Evolutionary conservation across 345 rosid species (phyloP).

Genomic region (Salix udensis): DNA sequence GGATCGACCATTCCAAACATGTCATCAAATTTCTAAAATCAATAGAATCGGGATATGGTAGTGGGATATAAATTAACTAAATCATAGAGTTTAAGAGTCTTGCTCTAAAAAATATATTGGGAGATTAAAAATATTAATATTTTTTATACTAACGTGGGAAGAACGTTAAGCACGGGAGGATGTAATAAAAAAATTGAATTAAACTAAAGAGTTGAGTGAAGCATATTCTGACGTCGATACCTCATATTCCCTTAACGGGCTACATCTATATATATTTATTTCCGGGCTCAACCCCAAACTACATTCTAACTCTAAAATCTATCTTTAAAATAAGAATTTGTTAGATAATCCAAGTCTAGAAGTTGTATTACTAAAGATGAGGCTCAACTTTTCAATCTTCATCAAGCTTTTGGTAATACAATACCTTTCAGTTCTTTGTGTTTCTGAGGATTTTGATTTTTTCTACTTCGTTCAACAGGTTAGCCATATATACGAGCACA

Average conservation of each 20-base stretch:
- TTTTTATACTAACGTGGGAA: not conserved
- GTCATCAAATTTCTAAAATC: too few relatives aligned
- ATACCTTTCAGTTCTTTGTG: constrained; percentile 38
- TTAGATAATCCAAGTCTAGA: not conserved
- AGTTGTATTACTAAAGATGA: constrained; percentile 15
- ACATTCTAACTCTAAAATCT: not conserved
- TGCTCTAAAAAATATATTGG: too few relatives aligned
- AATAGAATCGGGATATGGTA: too few relatives aligned
- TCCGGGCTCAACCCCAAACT: not conserved
- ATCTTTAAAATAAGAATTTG: not conserved
- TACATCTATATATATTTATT: not conserved
- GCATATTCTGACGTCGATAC: not conserved
- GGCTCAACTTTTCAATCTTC: constrained; percentile 19
- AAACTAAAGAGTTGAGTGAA: not conserved
- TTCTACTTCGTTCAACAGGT: constrained; percentile 89
- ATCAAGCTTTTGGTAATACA: constrained; percentile 40
- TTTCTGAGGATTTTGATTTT: constrained; percentile 62
- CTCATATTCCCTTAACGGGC: not conserved
- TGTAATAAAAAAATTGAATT: not conserved
- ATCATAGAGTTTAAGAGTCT: too few relatives aligned
- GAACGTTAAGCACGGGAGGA: not conserved
- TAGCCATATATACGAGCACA: not conserved
- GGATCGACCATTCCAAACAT: too few relatives aligned
- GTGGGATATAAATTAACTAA: too few relatives aligned
- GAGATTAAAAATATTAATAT: too few relatives aligned